A percentile compares a stretch with the other conserved stretches of the same genome.
These are phyloP conservation scores for Hericium erinaceus DNA, from an alignment of 768 basidiomycete species.

Conservation along the genomic window DNA sequence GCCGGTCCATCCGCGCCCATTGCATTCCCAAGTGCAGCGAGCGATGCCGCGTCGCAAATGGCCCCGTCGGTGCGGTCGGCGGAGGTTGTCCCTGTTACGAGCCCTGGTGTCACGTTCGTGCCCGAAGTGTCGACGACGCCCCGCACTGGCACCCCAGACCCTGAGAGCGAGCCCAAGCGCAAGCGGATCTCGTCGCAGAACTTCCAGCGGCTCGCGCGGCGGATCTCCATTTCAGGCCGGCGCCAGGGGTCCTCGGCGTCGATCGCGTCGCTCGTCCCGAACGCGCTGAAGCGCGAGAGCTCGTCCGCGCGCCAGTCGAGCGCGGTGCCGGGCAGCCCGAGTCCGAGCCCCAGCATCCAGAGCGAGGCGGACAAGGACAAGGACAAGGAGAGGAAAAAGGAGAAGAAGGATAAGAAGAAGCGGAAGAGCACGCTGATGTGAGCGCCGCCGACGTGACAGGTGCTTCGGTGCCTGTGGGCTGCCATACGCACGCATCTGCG, in stretches of 20 bases:
- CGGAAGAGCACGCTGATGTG: constrained; percentile 43
- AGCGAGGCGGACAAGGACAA: constrained; percentile 44
- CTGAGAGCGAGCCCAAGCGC: constrained; percentile 65
- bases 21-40: constrained; percentile 25
- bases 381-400: constrained; percentile 31
- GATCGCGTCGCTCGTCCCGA: constrained; percentile 36
- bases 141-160: constrained; percentile 64
- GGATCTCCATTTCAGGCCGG: constrained; percentile 57
- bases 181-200: constrained; percentile 81
- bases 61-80: constrained; percentile 19
- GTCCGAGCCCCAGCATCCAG: constrained; percentile 45
- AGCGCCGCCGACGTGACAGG: neutral
- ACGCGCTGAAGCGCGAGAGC: constrained; percentile 41
- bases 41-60: constrained; percentile 22
- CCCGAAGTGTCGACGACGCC: constrained; percentile 45
- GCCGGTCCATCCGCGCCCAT: constrained; percentile 27
- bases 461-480: neutral
- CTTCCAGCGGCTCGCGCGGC: constrained; percentile 70
- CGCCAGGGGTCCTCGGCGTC: constrained; percentile 38
- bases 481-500: neutral
- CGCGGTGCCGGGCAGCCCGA: constrained; percentile 28
- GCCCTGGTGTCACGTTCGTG: constrained; percentile 60
- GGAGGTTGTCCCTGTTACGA: constrained; percentile 6
- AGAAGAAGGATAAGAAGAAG: constrained; percentile 51
- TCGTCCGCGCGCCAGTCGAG: constrained; percentile 16